phyloP scores from a whole-genome alignment of 1,284 basidiomycete genomes.

The Sphagnurus paluster region DNA sequence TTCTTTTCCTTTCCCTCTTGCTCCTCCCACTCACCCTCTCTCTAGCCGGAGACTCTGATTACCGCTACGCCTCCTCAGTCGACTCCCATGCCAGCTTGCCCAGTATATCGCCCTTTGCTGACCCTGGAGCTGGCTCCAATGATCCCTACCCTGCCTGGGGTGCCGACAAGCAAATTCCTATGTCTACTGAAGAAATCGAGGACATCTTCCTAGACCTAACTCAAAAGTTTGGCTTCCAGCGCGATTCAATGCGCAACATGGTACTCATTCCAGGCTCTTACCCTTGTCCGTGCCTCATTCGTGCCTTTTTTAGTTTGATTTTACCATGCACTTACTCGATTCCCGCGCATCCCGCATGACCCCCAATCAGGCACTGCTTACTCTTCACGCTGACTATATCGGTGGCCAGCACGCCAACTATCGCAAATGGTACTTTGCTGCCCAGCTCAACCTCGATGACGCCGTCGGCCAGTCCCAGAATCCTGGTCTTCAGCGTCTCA shows the following conservation, averaged over 20 bases:
- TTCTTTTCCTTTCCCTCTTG: conserved; percentile 14
- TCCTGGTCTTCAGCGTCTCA: conserved; percentile 87
- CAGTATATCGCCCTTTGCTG: conserved; percentile 57
- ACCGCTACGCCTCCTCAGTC: conserved; percentile 53
- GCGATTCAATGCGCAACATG: conserved; percentile 91
- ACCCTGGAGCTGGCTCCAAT: conserved; percentile 53
- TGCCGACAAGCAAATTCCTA: conserved; percentile 90
- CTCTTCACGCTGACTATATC: conserved; percentile 98
- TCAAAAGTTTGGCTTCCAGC: conserved; percentile 99
- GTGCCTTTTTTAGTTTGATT: conserved; percentile 81
- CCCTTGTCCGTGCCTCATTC: conserved; percentile 10
- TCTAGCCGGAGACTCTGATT: conserved; percentile 45
- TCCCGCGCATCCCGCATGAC: conserved; percentile 97
- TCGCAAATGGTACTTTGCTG: conserved; percentile 99
- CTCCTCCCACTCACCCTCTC: conserved; percentile 8
- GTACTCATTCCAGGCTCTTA: conserved; percentile 40
- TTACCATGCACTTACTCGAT: conserved; percentile 97
- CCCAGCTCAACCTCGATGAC: conserved; percentile 98
- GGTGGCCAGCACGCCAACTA: conserved; percentile 97
- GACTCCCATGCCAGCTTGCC: conserved; percentile 58
- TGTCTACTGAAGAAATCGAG: conserved; percentile 98
- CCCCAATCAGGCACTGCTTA: conserved; percentile 94
- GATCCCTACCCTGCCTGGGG: conserved; percentile 97
- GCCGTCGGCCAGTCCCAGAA: conserved; percentile 96
- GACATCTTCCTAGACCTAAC: conserved; percentile 98